Percentiles rank a stretch among this genome's conserved stretches.
Conservation (phyloP, 2,329 filamentous ascomycete genomes). For the Aspergillus versicolor region DNA sequence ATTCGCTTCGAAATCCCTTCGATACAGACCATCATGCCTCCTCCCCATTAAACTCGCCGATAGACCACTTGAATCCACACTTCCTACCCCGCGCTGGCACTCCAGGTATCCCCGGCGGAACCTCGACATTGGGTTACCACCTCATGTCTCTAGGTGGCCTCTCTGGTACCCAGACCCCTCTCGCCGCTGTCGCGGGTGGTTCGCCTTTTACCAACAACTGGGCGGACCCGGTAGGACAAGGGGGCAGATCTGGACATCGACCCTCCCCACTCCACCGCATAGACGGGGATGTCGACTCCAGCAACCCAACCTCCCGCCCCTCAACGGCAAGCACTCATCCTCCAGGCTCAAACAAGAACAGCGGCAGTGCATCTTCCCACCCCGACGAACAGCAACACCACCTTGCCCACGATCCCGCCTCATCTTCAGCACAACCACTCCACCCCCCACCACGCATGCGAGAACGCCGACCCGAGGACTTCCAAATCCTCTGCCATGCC, state of each 20-base stretch:
- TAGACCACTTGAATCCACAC: slow-evolving; percentile 41
- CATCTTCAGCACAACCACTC: slow-evolving; percentile 17
- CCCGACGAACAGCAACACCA: slow-evolving; percentile 21
- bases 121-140: slow-evolving; percentile 50
- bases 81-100: slow-evolving; percentile 47
- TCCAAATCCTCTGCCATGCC: slow-evolving; percentile 90
- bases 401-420: slow-evolving; percentile 17
- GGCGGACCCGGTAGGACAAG: slow-evolving; percentile 28
- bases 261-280: slow-evolving; percentile 24
- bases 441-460: slow-evolving; percentile 56
- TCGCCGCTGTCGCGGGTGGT: slow-evolving; percentile 47
- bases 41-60: slow-evolving; percentile 33
- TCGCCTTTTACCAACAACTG: slow-evolving; percentile 40
- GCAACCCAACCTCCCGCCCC: slow-evolving; percentile 41
- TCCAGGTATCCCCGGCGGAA: slow-evolving; percentile 49
- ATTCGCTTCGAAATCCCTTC: slow-evolving; percentile 29
- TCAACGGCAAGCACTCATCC: slow-evolving; percentile 44
- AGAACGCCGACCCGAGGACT: slow-evolving; percentile 77
- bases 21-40: slow-evolving; percentile 28
- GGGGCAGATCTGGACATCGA: slow-evolving; percentile 17
- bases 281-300: slow-evolving; percentile 36
- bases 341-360: slow-evolving; percentile 30
- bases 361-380: slow-evolving; percentile 23
- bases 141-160: slow-evolving; percentile 49
- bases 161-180: slow-evolving; percentile 49